Base-by-base conservation (phyloP, 305 asterid genomes). In the Nicotiana rustica region DNA sequence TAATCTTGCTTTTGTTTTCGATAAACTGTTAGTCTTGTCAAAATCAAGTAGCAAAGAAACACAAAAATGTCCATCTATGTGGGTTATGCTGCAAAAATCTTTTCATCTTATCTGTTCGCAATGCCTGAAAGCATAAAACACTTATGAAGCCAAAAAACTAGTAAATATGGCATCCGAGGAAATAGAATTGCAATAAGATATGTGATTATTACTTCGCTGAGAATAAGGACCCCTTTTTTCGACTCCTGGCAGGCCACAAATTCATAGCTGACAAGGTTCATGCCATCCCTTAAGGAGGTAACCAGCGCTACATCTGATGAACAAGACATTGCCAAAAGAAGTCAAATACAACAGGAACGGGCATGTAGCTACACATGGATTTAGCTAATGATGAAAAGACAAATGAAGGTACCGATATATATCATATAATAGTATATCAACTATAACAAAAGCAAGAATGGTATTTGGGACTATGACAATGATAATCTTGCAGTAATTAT, bases 251-350 rank as follows among this genome's bases (percentile, higher is more conserved):
- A 94, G 21, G 99, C 97, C 87, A 95, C 99, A 85, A 91, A 95
- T 92, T 95, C 99, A 88, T 95, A 93, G 89, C 99, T 95, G 83
- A 95, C 99, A 2, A 95, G 99, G 87, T 95, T 95, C 99, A 95
- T 95, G 84, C 99, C 99, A 87, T 95, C 99, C 81, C 98, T 88
- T 92, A 95, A 84, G 77, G 99, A 95, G n/a, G 98, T 95, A 84
- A 95, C 97, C 81, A 95, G 94, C 66, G 99, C 97, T 84, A 95
- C 89, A 86, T 95, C 99, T 95, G 97, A 86, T 67, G 82, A 80
- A 65, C 29, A 77, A 67, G 41, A 83, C 15, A 83, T 19, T 56
- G 31, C 38, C 61, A 73, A 78, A 79, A 70, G 77, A 84, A 84
- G 85, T 85, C 83, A 88, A 85, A 82, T 79, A 70, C 38, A 75